Percentiles rank a stretch among this genome's conserved stretches.
phyloP scores from a whole-genome alignment of 2,329 filamentous ascomycete genomes.

The Zymoseptoria ardabiliae region DNA sequence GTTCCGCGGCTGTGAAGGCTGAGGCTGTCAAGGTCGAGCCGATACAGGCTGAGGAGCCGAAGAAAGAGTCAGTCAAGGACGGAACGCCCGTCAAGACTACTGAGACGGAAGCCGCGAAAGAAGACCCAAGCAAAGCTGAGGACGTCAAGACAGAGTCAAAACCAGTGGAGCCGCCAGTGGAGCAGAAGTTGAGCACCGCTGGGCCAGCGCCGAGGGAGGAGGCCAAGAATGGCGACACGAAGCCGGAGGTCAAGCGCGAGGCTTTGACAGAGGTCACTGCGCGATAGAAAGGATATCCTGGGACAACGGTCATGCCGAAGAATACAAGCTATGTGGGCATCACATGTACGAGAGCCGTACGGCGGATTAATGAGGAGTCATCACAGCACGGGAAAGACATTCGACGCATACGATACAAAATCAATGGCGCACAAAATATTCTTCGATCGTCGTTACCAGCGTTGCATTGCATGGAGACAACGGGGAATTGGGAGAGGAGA shows the following conservation, averaged over 20 bases:
- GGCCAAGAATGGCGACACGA: not conserved
- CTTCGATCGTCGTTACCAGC: not conserved
- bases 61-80: not conserved
- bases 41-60: not conserved
- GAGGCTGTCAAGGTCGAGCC: slow-evolving; percentile 2
- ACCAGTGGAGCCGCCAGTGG: not conserved
- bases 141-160: not conserved
- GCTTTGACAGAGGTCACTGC: not conserved
- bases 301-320: not conserved
- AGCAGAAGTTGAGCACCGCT: not conserved
- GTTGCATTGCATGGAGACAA: not conserved
- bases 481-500: not conserved
- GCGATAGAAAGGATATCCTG: not conserved
- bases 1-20: not conserved
- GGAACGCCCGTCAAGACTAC: not conserved
- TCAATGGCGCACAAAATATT: not conserved
- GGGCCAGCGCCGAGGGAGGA: not conserved
- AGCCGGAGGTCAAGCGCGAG: not conserved
- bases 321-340: not conserved
- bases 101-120: not conserved
- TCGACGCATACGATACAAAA: not conserved
- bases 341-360: not conserved
- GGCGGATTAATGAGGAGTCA: not conserved
- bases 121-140: not conserved
- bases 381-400: not conserved